Conservation (phyloP, 2,329 filamentous ascomycete species). For the Kalmusia sp. region DNA sequence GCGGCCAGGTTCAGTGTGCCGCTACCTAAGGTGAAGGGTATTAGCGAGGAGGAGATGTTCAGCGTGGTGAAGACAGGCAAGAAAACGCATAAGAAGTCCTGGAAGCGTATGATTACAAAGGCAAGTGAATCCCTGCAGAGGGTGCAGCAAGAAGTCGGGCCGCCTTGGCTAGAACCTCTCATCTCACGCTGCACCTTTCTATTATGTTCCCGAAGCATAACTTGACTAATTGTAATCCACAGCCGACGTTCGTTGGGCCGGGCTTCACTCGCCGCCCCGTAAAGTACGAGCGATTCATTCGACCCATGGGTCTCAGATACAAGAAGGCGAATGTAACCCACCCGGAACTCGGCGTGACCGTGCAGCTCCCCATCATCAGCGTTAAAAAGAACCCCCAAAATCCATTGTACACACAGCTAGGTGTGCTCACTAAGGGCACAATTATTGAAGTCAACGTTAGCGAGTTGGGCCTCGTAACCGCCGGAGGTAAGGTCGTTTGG, state of each 20-base stretch:
- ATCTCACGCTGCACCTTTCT: too few relatives aligned
- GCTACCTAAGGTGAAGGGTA: conserved; percentile 90
- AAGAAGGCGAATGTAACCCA: conserved; percentile 79
- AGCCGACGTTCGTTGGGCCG: conserved; percentile 87
- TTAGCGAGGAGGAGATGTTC: conserved; percentile 89
- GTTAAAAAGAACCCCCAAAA: conserved; percentile 90
- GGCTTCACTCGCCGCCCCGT: conserved; percentile 91
- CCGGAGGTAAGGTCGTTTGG: conserved; percentile 75
- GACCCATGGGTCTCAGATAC: conserved; percentile 72
- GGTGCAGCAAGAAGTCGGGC: too few relatives aligned
- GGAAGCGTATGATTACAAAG: conserved; percentile 80
- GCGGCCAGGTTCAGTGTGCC: conserved; percentile 92
- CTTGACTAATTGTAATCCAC: too few relatives aligned
- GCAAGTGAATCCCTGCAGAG: too few relatives aligned
- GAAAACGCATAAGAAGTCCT: conserved; percentile 84
- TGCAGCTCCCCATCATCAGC: conserved; percentile 71
- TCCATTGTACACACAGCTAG: conserved; percentile 88
- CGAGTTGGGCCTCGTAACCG: conserved; percentile 89
- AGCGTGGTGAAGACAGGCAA: conserved; percentile 89
- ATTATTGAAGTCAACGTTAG: conserved; percentile 91
- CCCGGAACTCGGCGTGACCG: conserved; percentile 76
- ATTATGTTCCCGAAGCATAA: too few relatives aligned
- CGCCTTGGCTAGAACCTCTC: too few relatives aligned
- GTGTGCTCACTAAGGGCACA: conserved; percentile 56
- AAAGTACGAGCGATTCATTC: conserved; percentile 64